Percentiles rank a stretch among this genome's conserved stretches.
Evolutionary conservation across 306 rosid genomes (phyloP).

Genomic region (Cucurbita moschata): DNA sequence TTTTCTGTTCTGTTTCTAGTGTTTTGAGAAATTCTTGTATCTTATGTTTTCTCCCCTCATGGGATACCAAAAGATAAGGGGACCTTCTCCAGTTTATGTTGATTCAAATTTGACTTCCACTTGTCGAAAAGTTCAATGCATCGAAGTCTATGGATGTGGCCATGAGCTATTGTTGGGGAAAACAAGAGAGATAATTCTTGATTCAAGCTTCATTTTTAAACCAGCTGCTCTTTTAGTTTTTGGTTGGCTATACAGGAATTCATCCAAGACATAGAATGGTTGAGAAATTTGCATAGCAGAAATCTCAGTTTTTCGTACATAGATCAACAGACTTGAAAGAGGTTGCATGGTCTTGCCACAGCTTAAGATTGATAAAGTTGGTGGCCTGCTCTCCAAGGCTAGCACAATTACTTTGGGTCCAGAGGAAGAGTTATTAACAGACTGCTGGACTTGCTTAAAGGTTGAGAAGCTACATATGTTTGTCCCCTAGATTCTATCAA

Average conservation of each 20-base stretch:
- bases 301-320: not conserved
- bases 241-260: not conserved
- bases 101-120: no score
- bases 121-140: no score
- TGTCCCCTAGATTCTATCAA: not conserved
- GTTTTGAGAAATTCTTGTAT: not conserved
- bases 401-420: not conserved
- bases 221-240: not conserved
- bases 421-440: not conserved
- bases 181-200: no score
- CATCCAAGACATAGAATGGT: not conserved
- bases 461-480: not conserved
- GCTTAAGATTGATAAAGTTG: not conserved
- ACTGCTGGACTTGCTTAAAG: not conserved
- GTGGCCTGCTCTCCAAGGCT: not conserved
- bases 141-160: not conserved
- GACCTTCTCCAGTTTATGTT: no score
- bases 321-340: not conserved
- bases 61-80: no score
- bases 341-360: not conserved
- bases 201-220: no score
- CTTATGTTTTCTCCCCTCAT: not conserved
- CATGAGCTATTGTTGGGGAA: not conserved
- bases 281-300: not conserved
- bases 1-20: not conserved